Evolutionary conservation across 1,139 yeast genomes (phyloP).

Genomic region (Yamadazyma friedrichii): DNA sequence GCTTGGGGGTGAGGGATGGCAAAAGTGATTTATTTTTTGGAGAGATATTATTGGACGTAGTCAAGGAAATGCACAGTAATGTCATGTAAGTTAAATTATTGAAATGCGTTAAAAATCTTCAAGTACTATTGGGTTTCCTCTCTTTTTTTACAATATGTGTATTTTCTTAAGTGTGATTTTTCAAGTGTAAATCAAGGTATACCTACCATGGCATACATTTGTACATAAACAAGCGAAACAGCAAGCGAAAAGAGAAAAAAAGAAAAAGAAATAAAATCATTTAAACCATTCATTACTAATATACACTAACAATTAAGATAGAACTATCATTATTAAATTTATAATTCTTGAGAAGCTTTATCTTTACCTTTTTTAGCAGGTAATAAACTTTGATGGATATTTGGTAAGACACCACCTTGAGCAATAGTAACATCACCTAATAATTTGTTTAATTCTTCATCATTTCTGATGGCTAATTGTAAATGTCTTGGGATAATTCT

Average conservation of each 20-base stretch:
- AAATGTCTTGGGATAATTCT: slow-evolving; percentile 99
- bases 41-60: too few species aligned
- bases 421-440: slow-evolving; percentile 66
- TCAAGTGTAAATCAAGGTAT: too few species aligned
- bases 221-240: neutral
- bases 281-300: slow-evolving; percentile 11
- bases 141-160: too few species aligned
- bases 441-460: slow-evolving; percentile 91
- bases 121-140: too few species aligned
- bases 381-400: slow-evolving; percentile 91
- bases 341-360: slow-evolving; percentile 85
- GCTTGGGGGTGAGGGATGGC: too few species aligned
- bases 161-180: too few species aligned
- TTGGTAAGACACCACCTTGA: slow-evolving; percentile 98
- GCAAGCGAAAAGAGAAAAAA: neutral
- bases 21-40: too few species aligned
- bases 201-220: too few species aligned
- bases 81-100: too few species aligned
- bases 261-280: slow-evolving; percentile 1
- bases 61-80: too few species aligned
- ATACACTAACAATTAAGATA: slow-evolving; percentile 9
- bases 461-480: slow-evolving; percentile 97
- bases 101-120: too few species aligned
- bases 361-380: slow-evolving; percentile 85
- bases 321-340: slow-evolving; percentile 15